Evolutionary conservation across 805 yeast genomes (phyloP).

Genomic region (Saturnispora hagleri): DNA sequence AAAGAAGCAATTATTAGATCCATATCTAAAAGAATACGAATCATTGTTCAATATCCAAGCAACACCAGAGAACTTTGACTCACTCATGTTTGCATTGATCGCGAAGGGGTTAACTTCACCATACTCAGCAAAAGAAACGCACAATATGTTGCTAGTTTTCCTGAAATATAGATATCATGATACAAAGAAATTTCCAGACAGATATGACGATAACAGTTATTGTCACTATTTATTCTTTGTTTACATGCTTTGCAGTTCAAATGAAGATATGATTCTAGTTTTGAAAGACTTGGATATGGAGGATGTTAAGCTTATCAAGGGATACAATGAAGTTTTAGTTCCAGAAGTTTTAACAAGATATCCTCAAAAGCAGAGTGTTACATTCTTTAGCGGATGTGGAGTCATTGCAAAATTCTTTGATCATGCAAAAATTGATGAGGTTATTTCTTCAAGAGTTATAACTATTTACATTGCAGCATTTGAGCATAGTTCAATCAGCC

Average conservation of each 20-base stretch:
- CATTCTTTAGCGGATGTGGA: conserved; percentile 14
- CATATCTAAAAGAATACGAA: conserved; percentile 37
- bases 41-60: conserved; percentile 30
- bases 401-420: conserved; percentile 16
- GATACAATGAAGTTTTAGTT: conserved; percentile 28
- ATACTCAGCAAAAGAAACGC: conserved; percentile 42
- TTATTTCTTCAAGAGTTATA: conserved; percentile 18
- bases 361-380: conserved; percentile 8
- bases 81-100: conserved; percentile 37
- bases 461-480: conserved; percentile 13
- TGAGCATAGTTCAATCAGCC: conserved; percentile 10
- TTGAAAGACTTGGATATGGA: conserved; percentile 29
- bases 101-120: conserved; percentile 54
- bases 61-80: conserved; percentile 40
- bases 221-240: conserved; percentile 25
- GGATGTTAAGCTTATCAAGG: conserved; percentile 23
- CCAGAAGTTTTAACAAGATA: conserved; percentile 27
- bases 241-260: conserved; percentile 29
- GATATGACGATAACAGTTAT: conserved; percentile 13
- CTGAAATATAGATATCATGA: conserved; percentile 36
- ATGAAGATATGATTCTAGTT: conserved; percentile 27
- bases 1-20: conserved; percentile 32
- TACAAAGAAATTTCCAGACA: conserved; percentile 9
- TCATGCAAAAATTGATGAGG: conserved; percentile 19
- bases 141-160: conserved; percentile 35